Evolutionary conservation across 2,329 filamentous ascomycete genomes (phyloP), one percentile per base, ranked within the genome.

Genomic region (Beauveria brongniartii): DNA sequence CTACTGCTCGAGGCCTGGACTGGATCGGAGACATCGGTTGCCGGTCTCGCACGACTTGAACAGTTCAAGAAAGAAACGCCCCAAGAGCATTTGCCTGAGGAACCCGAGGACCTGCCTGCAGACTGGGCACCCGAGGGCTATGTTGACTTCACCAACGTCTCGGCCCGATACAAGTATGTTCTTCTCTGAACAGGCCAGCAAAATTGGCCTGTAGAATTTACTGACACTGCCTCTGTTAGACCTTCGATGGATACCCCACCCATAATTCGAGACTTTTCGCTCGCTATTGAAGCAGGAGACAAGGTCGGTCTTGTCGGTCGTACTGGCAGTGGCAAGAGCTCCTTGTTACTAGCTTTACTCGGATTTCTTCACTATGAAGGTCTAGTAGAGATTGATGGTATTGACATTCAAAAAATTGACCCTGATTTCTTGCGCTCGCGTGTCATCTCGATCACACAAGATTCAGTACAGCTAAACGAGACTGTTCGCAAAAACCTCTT

Each of bases 361-460:
- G 59, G 59, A 6, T 53, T 55, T 18, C n/a, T 58, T 3, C 12
- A 58, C 1, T 55, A 47, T 22, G 28, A 43, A 3, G 64, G 66
- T 5, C 69, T 59, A 12, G 75, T 82, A 28, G 65, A 62, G 1
- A 71, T 82, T n/a, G 78, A 80, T 60, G 72, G 70, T 0, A 57
- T 77, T 6, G 73, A 77, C 44, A 69, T 80, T 18, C 66, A 70
- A 2, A 70, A 64, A 10, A 65, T 80, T 3, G 72, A 74, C 3
- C 75, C 72, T 24, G 68, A 77, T 47, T 67, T 67, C 1, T 68
- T 80, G 18, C 76, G 79, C 43, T 68, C 70, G 1, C 68, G 73
- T 2, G 68, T 81, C 14, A 73, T 75, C 24, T 72, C 73, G 5
- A 67, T 81, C 5, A 76, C 78, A 0, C 79, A 81, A 69, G 78